Evolutionary conservation across 805 yeast species (phyloP).

Genomic region (Monosporozyma yasuniensis): DNA sequence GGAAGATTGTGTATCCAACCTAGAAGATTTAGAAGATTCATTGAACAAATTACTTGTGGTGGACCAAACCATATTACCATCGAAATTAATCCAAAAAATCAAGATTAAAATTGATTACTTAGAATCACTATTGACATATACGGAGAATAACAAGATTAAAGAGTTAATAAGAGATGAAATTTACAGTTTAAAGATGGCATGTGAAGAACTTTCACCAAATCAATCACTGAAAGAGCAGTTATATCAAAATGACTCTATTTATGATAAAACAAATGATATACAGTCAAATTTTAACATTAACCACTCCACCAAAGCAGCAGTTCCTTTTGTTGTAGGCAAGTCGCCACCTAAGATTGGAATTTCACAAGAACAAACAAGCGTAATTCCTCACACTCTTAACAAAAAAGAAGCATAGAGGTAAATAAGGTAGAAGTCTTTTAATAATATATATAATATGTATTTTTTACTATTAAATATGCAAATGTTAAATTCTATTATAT

Average conservation of each 20-base stretch:
- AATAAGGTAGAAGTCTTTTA: no score
- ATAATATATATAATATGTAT: background rate
- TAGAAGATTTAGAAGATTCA: conserved; percentile 17
- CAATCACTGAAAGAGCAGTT: background rate
- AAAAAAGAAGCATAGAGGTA: conserved; percentile 1
- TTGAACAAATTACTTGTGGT: conserved; percentile 3
- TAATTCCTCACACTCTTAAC: background rate
- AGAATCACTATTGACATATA: background rate
- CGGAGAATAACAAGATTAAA: conserved; percentile 5
- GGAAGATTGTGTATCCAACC: conserved; percentile 15
- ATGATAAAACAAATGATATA: background rate
- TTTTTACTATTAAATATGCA: background rate
- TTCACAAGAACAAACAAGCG: background rate
- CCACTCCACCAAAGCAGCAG: conserved; percentile 7
- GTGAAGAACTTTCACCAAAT: conserved; percentile 9
- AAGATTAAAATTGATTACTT: conserved; percentile 1
- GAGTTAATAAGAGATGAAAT: conserved; percentile 15
- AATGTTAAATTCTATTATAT: background rate
- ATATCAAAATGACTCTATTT: background rate
- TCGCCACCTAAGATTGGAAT: conserved; percentile 27
- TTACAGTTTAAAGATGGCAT: conserved; percentile 17
- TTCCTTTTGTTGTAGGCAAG: conserved; percentile 13
- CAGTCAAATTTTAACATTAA: background rate
- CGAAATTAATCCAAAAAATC: background rate
- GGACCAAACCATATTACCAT: background rate